Evolutionary conservation across 306 rosid species (phyloP).

Genomic region (Styphnolobium japonicum): DNA sequence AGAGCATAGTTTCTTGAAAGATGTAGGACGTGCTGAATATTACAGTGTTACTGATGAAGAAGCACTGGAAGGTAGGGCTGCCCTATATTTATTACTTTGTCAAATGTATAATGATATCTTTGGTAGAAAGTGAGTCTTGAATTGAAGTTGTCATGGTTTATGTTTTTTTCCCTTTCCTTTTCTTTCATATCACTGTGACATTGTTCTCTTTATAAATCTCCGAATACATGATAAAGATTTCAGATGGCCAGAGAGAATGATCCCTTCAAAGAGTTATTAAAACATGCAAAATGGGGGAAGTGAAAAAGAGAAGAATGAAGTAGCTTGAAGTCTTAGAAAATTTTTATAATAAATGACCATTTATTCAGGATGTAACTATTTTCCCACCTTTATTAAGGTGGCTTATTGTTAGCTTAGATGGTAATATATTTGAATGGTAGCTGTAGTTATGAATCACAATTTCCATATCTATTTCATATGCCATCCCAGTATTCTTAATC

Average conservation of each 20-base stretch:
- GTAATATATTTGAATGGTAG: neutral
- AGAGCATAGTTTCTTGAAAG: conserved; percentile 91
- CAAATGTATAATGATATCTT: neutral
- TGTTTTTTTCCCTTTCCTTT: neutral
- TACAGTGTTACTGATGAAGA: conserved; percentile 76
- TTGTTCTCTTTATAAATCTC: neutral
- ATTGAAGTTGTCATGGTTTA: conserved; percentile 6
- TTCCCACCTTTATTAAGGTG: neutral
- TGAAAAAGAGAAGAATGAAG: neutral
- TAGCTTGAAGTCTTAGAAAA: neutral
- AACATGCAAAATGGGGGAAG: neutral
- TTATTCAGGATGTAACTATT: neutral
- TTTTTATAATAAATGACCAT: neutral
- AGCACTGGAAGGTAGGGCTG: conserved; percentile 77
- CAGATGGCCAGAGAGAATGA: neutral
- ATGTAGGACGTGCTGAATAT: conserved; percentile 76
- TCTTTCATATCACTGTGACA: neutral
- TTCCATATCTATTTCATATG: neutral
- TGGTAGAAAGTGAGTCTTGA: neutral
- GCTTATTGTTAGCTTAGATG: neutral
- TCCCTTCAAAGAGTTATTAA: neutral
- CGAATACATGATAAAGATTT: neutral
- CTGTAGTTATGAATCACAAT: neutral
- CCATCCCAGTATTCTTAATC: neutral
- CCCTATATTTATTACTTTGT: neutral